These are phyloP conservation scores for Sporothrix curviconia DNA, from an alignment of 2,329 filamentous ascomycete species.

Conservation along the genomic window DNA sequence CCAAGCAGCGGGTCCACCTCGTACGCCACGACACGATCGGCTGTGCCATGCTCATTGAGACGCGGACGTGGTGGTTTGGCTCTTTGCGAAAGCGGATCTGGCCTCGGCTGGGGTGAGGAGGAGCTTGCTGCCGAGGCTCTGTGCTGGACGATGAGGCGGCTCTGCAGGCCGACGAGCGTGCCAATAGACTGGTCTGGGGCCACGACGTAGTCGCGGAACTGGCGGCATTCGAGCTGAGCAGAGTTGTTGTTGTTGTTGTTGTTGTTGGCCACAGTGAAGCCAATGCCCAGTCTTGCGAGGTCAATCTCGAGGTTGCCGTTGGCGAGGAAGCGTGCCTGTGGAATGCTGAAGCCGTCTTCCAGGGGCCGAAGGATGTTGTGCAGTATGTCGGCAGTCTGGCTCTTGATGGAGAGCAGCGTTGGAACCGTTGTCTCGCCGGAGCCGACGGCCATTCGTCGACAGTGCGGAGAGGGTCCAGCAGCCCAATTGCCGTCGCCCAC, in stretches of 20 bases:
- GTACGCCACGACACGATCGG: constrained; percentile 35
- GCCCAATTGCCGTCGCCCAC: constrained; percentile 22
- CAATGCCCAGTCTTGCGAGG: constrained; percentile 41
- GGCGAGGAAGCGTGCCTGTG: constrained; percentile 25
- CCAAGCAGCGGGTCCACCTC: constrained; percentile 43
- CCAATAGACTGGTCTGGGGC: constrained; percentile 40
- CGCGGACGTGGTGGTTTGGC: constrained; percentile 28
- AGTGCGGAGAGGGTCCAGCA: constrained; percentile 17
- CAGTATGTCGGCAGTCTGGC: constrained; percentile 29
- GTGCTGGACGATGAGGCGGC: constrained; percentile 40
- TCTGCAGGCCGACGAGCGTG: constrained; percentile 42
- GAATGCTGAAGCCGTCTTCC: constrained; percentile 30
- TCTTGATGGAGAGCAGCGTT: constrained; percentile 30
- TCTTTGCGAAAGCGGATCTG: background rate
- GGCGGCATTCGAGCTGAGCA: constrained; percentile 34
- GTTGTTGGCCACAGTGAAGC: constrained; percentile 34
- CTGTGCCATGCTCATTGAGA: constrained; percentile 27
- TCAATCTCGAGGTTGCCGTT: constrained; percentile 30
- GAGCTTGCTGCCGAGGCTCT: background rate
- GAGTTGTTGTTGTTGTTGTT: too few relatives aligned
- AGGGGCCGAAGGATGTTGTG: constrained; percentile 30
- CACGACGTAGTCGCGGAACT: constrained; percentile 45
- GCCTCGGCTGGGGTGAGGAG: background rate
- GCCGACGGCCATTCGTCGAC: background rate
- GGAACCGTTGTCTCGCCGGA: background rate